Percentiles rank a stretch among this genome's conserved stretches.
Conservation (phyloP, 108 stramenopile species). For the Cylindrotheca fusiformis region DNA sequence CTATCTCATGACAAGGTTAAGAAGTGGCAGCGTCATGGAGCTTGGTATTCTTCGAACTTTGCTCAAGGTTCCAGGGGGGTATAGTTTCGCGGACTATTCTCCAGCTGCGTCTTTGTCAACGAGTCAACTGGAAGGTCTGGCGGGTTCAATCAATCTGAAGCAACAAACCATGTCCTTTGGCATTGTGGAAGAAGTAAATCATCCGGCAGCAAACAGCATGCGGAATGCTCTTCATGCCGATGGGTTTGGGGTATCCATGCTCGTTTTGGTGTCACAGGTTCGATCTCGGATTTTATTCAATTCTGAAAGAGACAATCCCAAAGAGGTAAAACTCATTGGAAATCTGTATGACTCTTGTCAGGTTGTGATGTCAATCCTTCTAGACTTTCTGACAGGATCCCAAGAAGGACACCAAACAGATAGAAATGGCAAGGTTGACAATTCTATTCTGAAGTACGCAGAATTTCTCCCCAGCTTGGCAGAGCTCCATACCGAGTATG, state of each 20-base stretch:
- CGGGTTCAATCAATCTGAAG: constrained; percentile 65
- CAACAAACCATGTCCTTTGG: constrained; percentile 88
- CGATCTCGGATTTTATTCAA: constrained; percentile 63
- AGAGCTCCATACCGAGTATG: constrained; percentile 45
- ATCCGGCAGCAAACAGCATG: constrained; percentile 42
- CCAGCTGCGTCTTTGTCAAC: constrained; percentile 71
- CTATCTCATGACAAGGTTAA: constrained; percentile 62
- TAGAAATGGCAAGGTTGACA: constrained; percentile 19
- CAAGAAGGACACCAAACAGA: constrained; percentile 10
- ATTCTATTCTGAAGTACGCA: constrained; percentile 45
- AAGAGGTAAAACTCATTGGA: constrained; percentile 68
- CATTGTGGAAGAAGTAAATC: constrained; percentile 69
- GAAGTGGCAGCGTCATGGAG: constrained; percentile 66
- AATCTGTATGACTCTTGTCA: constrained; percentile 79
- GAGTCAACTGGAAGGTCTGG: constrained; percentile 71
- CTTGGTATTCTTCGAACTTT: constrained; percentile 76
- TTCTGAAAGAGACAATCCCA: constrained; percentile 12
- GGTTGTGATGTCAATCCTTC: constrained; percentile 61
- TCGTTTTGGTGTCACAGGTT: constrained; percentile 76
- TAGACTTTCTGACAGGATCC: constrained; percentile 72
- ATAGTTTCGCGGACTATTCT: constrained; percentile 77
- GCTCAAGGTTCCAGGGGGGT: constrained; percentile 80
- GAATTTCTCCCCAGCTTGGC: constrained; percentile 55
- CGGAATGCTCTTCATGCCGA: constrained; percentile 60
- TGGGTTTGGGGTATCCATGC: constrained; percentile 68